These are phyloP conservation scores for Metarhizium guizhouense DNA, from an alignment of 2,329 filamentous ascomycete species.

Conservation along the genomic window DNA sequence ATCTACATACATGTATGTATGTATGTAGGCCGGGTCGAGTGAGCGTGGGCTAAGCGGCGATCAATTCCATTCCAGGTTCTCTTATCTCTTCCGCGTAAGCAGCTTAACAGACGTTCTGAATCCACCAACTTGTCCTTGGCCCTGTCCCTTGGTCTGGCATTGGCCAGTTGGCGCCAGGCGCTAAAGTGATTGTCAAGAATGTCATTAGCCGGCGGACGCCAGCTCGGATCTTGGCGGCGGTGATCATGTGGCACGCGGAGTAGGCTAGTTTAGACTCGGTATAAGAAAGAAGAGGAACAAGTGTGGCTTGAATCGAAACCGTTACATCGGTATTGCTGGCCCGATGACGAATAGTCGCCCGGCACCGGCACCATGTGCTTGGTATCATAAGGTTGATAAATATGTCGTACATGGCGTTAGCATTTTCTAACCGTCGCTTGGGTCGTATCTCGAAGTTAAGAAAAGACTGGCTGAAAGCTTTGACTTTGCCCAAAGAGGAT, in stretches of 20 bases:
- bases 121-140: neutral
- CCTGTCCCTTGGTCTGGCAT: neutral
- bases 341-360: no score
- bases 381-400: no score
- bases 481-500: neutral
- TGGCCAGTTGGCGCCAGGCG: neutral
- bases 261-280: neutral
- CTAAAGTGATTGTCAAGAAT: neutral
- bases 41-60: neutral
- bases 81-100: neutral
- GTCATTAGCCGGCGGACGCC: neutral
- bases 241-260: neutral
- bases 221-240: neutral
- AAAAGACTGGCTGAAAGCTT: neutral
- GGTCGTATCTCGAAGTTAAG: neutral
- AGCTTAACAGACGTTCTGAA: neutral
- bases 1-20: no score
- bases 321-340: no score
- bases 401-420: neutral
- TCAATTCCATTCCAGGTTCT: neutral
- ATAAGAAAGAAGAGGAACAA: no score
- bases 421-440: neutral
- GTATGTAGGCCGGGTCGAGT: neutral
- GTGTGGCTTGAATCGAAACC: neutral
- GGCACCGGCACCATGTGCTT: no score